These are phyloP conservation scores for Sideroxylon spinosum DNA, from an alignment of 179 eudicot species.

Conservation along the genomic window DNA sequence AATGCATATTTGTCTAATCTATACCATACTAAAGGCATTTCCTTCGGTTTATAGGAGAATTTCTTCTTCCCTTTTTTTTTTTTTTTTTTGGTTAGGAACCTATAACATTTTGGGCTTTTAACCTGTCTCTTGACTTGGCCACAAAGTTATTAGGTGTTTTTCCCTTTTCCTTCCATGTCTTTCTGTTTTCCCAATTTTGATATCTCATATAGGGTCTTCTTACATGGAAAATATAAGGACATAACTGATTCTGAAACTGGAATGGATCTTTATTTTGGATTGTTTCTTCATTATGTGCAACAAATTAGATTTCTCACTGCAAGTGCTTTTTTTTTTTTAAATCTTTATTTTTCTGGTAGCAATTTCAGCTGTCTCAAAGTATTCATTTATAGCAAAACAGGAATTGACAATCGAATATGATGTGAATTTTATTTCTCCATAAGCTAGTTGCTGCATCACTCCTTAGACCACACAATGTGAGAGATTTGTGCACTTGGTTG, in stretches of 20 bases:
- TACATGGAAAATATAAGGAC: neutral
- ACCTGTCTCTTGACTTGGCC: neutral
- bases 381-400: neutral
- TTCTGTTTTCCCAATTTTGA: neutral
- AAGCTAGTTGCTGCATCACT: too few relatives aligned
- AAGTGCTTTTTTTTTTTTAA: neutral
- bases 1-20: neutral
- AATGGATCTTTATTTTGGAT: conserved; percentile 7
- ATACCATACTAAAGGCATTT: too few relatives aligned
- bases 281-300: neutral
- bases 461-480: too few relatives aligned
- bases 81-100: too few relatives aligned
- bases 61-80: too few relatives aligned
- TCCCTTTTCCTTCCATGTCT: neutral
- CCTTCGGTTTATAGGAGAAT: too few relatives aligned
- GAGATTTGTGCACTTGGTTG: too few relatives aligned
- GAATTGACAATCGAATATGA: neutral
- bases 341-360: neutral
- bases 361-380: neutral
- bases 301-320: neutral
- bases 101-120: too few relatives aligned
- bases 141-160: neutral
- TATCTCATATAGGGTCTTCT: neutral
- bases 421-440: neutral
- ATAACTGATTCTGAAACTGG: neutral